A percentile compares a stretch with the other conserved stretches of the same genome.
phyloP scores from a whole-genome alignment of 768 basidiomycete species.

The Amylocystis lapponica region DNA sequence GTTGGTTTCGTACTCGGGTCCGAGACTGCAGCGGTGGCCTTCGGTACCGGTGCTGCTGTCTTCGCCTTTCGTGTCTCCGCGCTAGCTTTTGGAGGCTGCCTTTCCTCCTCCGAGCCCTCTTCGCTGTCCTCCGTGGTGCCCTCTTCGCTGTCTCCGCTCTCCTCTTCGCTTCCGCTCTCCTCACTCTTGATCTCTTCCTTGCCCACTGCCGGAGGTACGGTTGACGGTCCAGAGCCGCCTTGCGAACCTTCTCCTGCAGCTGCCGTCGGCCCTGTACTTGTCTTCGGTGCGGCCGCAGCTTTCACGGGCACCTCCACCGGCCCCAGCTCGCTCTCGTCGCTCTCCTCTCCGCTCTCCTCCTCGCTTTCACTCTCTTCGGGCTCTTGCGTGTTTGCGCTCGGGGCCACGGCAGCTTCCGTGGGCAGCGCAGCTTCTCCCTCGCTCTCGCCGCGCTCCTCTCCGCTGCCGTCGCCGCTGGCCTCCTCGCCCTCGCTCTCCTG shows the following conservation, averaged over 20 bases:
- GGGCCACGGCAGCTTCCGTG: constrained; percentile 9
- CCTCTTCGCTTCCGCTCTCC: constrained; percentile 9
- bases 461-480: too few relatives aligned
- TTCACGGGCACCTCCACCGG: background rate
- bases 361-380: constrained; percentile 17
- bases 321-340: constrained; percentile 6
- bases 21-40: too few relatives aligned
- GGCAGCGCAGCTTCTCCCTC: constrained; percentile 7
- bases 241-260: background rate
- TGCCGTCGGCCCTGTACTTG: background rate
- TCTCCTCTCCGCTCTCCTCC: constrained; percentile 5
- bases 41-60: too few relatives aligned
- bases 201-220: constrained; percentile 12
- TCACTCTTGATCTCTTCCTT: constrained; percentile 20
- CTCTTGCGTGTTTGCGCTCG: constrained; percentile 17
- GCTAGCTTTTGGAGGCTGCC: too few relatives aligned
- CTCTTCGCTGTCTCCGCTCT: constrained; percentile 16
- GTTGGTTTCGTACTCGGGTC: too few relatives aligned
- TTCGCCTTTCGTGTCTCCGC: too few relatives aligned
- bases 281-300: background rate
- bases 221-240: background rate
- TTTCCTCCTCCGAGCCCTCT: too few relatives aligned
- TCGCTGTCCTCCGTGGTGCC: constrained; percentile 1
- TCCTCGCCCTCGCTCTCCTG: constrained; percentile 56
- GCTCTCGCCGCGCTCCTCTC: constrained; percentile 22